Percentiles rank a stretch among this genome's conserved stretches.
These are phyloP conservation scores for Cyberlindnera lachancei DNA, from an alignment of 805 yeast genomes.

Conservation along the genomic window DNA sequence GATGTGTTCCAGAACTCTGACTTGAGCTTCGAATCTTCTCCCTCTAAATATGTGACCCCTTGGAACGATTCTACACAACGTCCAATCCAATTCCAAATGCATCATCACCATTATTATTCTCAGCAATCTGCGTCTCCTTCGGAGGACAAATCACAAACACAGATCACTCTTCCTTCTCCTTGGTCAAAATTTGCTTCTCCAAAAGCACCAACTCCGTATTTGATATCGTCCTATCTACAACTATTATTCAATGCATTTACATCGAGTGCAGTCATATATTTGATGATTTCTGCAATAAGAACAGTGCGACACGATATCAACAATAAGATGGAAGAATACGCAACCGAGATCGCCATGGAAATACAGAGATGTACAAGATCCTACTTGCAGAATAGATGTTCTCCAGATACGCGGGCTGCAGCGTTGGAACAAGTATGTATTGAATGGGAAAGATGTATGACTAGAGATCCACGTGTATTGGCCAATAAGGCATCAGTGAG, in stretches of 20 bases:
- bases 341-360: slow-evolving; percentile 39
- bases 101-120: slow-evolving; percentile 40
- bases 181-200: slow-evolving; percentile 51
- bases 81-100: slow-evolving; percentile 28
- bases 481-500: slow-evolving; percentile 49
- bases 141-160: slow-evolving; percentile 5
- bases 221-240: slow-evolving; percentile 57
- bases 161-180: slow-evolving; percentile 41
- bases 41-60: slow-evolving; percentile 9
- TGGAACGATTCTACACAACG: slow-evolving; percentile 3
- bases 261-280: slow-evolving; percentile 34
- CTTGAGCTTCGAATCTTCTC: too few relatives aligned
- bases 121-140: too few relatives aligned
- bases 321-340: slow-evolving; percentile 40
- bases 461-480: slow-evolving; percentile 35
- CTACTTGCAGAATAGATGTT: slow-evolving; percentile 50
- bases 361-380: slow-evolving; percentile 45
- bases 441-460: slow-evolving; percentile 63
- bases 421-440: slow-evolving; percentile 50
- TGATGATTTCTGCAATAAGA: slow-evolving; percentile 35
- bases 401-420: slow-evolving; percentile 46
- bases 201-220: slow-evolving; percentile 44
- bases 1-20: slow-evolving; percentile 5
- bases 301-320: slow-evolving; percentile 50
- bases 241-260: slow-evolving; percentile 42